Base-by-base conservation (phyloP, 805 yeast species). In the Cyberlindnera maritima region DNA sequence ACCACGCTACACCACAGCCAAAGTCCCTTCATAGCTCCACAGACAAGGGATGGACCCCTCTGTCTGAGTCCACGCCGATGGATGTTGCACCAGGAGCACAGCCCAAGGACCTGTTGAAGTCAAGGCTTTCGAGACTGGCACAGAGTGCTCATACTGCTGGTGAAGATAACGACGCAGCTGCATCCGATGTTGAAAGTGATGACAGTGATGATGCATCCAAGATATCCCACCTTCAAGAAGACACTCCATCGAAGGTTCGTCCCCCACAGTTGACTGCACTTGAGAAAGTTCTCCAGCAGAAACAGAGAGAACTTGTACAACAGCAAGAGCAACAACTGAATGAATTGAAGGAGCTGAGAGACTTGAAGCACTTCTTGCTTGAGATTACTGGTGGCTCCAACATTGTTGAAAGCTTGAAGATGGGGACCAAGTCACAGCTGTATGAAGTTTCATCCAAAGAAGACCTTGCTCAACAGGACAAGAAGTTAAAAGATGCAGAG, bases 11-110 rank as follows among this genome's bases (percentile, higher is more conserved):
- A 5, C 41, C 41, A 13, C 35, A 26, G 18, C 41, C 29, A 12
- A 39, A 39, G 35, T 4, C 26, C 18, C 20, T 18, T 17, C 39
- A 36, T 7, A 43, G 47, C 12, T 59, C 61, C n/a, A 17, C 36
- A 10, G 59, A 48, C 5, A 59, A 54, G 36, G 51, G 35, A 1
- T 58, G 60, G 62, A 44, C 36, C 3, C 63, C 64, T 10, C 45
- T 59, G 46, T 58, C 56, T 5, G 57, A 59, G 19, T 59, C 63
- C 0, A 59, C 64, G 3, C 63, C 64, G 2, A 47, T 55, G 44
- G 56, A 47, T 14, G 23, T 38, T 1, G 43, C 42, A 6, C 50
- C 47, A n/a, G 43, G 44, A 10, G 39, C 39, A 2, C 61, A 61
- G 33, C 65, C 63, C 13, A 60, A 49, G 38, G 64, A 60, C 31